Evolutionary conservation across 2,329 filamentous ascomycete species (phyloP).

Genomic region (Xylariaceae sp.): DNA sequence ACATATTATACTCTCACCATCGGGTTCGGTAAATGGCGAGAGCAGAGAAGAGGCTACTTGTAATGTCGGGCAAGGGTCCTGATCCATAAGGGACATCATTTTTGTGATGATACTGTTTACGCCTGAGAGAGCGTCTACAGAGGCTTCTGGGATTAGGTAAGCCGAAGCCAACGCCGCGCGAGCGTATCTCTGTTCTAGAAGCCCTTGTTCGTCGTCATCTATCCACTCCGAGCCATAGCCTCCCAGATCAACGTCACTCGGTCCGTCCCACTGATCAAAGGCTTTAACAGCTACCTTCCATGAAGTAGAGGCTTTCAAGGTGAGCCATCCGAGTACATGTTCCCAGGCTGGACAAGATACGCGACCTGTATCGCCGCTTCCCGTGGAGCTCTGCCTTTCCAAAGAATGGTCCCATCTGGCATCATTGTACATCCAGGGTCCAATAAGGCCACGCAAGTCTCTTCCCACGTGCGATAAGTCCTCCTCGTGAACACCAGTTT

Average conservation of each 20-base stretch:
- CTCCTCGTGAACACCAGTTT: conserved; percentile 53
- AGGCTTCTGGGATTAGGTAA: conserved; percentile 68
- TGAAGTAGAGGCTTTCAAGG: conserved; percentile 61
- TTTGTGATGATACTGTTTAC: conserved; percentile 66
- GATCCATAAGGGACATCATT: conserved; percentile 64
- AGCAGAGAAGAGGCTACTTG: conserved; percentile 54
- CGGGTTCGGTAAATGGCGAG: conserved; percentile 46
- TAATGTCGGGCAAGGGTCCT: conserved; percentile 61
- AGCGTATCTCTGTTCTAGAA: conserved; percentile 69
- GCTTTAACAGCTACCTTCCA: conserved; percentile 68
- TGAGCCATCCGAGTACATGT: conserved; percentile 70
- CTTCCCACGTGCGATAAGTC: conserved; percentile 57
- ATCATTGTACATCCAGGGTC: conserved; percentile 75
- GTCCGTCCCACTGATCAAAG: conserved; percentile 76
- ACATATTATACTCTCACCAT: conserved; percentile 43
- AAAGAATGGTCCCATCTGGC: conserved; percentile 57
- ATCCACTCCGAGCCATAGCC: conserved; percentile 63
- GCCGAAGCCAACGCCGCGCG: conserved; percentile 70
- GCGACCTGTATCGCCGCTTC: conserved; percentile 36
- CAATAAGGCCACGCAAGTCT: conserved; percentile 71
- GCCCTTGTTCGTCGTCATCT: conserved; percentile 63
- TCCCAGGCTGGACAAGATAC: conserved; percentile 68
- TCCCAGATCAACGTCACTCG: conserved; percentile 71
- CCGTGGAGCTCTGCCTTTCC: conserved; percentile 26
- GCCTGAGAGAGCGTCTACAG: conserved; percentile 61